Conservation (phyloP, 2,329 filamentous ascomycete species). For the Colletotrichum endophyticum region DNA sequence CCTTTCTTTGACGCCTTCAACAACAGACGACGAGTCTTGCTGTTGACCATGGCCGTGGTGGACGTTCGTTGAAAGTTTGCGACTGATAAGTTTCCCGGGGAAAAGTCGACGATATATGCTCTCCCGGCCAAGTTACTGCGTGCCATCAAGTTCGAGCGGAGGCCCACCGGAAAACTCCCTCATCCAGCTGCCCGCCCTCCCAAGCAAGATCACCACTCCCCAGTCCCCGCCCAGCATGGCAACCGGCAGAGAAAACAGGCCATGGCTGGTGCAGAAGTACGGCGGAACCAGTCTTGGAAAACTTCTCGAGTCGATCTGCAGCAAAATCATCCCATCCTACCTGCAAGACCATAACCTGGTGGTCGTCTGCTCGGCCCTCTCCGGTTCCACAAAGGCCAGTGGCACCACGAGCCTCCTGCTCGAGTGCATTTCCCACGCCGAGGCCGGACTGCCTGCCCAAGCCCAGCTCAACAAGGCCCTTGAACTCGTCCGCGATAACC, state of each 20-base stretch:
- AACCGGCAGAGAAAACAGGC: slow-evolving; percentile 41
- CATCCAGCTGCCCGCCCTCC: neutral
- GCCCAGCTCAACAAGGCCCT: slow-evolving; percentile 10
- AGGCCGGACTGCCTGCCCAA: slow-evolving; percentile 44
- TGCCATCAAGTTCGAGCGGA: neutral
- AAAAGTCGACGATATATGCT: neutral
- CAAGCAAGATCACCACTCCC: neutral
- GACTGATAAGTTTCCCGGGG: neutral
- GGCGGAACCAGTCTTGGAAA: slow-evolving; percentile 95
- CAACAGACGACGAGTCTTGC: neutral
- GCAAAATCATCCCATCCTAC: slow-evolving; percentile 15
- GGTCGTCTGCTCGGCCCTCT: slow-evolving; percentile 93
- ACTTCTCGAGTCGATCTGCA: slow-evolving; percentile 72
- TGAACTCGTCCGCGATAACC: neutral
- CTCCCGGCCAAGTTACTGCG: neutral
- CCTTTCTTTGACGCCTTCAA: neutral
- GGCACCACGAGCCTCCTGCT: slow-evolving; percentile 90
- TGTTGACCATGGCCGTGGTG: neutral
- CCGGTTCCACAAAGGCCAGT: slow-evolving; percentile 89
- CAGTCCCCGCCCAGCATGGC: slow-evolving; percentile 4
- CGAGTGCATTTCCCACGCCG: slow-evolving; percentile 8
- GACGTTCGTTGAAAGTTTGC: neutral
- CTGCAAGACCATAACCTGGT: slow-evolving; percentile 71
- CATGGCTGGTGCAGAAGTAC: slow-evolving; percentile 93
- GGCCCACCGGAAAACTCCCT: neutral